phyloP scores from a whole-genome alignment of 2,329 filamentous ascomycete species.

The Aspergillus cejpii region DNA sequence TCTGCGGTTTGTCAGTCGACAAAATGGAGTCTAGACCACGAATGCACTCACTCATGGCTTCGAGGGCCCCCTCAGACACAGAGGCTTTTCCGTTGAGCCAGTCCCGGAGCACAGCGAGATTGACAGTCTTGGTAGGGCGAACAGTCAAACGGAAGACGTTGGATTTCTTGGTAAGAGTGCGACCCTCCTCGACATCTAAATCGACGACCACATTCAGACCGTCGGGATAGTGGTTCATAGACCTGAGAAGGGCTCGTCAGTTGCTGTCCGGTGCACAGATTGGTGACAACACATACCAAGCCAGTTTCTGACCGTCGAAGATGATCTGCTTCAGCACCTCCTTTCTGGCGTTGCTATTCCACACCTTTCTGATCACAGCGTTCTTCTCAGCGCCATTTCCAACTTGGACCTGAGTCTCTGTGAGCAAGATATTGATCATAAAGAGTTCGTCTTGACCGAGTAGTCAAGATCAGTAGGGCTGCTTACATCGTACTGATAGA shows the following conservation, averaged over 20 bases:
- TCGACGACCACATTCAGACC: slow-evolving; percentile 59
- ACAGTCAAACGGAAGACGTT: slow-evolving; percentile 58
- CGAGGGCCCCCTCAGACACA: slow-evolving; percentile 63
- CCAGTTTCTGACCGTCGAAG: slow-evolving; percentile 76
- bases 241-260: slow-evolving; percentile 28
- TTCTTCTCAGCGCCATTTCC: slow-evolving; percentile 58
- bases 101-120: slow-evolving; percentile 57
- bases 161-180: slow-evolving; percentile 31
- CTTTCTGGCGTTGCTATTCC: slow-evolving; percentile 60
- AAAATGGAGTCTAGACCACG: not conserved
- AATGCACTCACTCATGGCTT: slow-evolving; percentile 60
- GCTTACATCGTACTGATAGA: slow-evolving; percentile 81
- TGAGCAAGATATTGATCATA: slow-evolving; percentile 7
- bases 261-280: slow-evolving; percentile 10
- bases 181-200: slow-evolving; percentile 59
- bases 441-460: not conserved
- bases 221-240: slow-evolving; percentile 29
- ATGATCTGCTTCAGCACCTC: slow-evolving; percentile 58
- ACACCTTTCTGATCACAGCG: slow-evolving; percentile 66
- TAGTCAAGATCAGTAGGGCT: not conserved
- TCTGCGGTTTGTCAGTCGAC: slow-evolving; percentile 37
- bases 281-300: slow-evolving; percentile 56
- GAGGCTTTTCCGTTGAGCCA: slow-evolving; percentile 58
- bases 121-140: slow-evolving; percentile 59
- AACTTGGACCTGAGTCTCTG: slow-evolving; percentile 53